Evolutionary conservation across 768 basidiomycete species (phyloP), one percentile per base, ranked within the genome.

Genomic region (Mycena rebaudengoi): DNA sequence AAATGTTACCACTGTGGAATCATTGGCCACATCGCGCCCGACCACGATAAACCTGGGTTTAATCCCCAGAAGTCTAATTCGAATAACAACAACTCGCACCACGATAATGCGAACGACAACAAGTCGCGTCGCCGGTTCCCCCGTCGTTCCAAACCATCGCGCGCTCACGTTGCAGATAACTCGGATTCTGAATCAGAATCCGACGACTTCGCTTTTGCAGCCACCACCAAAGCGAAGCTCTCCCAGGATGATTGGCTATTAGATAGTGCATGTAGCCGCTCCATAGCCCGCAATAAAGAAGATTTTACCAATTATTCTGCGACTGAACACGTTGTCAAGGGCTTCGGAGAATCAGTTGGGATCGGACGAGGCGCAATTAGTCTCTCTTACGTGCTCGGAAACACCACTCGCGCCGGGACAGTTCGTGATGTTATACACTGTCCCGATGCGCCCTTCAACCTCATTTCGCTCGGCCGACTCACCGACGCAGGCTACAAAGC

Each of bases 401-500:
- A 28, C 10, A 46, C 6, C 4, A 46, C 45, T 28, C 23, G 25
- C 21, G 23, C 45, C 7, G 23, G 45, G 12, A 26, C 25, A 3
- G 6, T 46, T 10, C 23, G 26, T 28, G 45, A 46, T 18, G 45
- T 11, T 6, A 28, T 46, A 4, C 45, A 46, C 25, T 46, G 53
- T 39, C 56, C 62, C 23, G 51, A 44, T 1, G 52, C 62, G 20
- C 62, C 62, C 5, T 62, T 12, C 30, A 62, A 62, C 52, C 45
- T 62, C 2, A 32, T 62, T 25, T 56, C 53, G 0, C 11, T 62
- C 5, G 30, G 33, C 1, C 43, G 51, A 33, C 52, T 57, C 29
- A 63, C 62, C 25, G 53, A 63, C 20, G 62, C 62, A 11, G 61
- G 61, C 18, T 62, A 35, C 44, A n/a, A n/a, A 10, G 59, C 59